A percentile compares a stretch with the other conserved stretches of the same genome.
phyloP scores from a whole-genome alignment of 1,139 yeast genomes.

The Scheffersomyces illinoinensis region DNA sequence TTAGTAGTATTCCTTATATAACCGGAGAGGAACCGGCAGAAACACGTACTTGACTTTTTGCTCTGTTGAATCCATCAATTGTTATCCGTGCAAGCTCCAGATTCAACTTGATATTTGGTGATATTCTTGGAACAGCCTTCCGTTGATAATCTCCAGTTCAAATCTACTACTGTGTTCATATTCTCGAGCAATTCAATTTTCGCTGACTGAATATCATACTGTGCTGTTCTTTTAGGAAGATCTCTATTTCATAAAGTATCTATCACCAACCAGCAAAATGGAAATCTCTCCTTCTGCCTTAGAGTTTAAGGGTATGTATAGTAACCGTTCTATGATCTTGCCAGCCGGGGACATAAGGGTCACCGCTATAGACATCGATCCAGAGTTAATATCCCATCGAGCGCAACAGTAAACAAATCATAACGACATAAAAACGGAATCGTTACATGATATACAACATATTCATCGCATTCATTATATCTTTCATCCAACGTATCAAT shows the following conservation, averaged over 20 bases:
- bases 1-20: not conserved
- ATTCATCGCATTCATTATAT: no score
- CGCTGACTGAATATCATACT: not conserved
- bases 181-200: not conserved
- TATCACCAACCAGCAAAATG: conserved; percentile 31
- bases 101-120: not conserved
- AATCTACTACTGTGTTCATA: not conserved
- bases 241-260: not conserved
- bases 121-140: not conserved
- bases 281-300: conserved; percentile 60
- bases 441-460: not conserved
- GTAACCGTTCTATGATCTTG: not conserved
- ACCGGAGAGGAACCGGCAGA: not conserved
- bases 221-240: not conserved
- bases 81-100: not conserved
- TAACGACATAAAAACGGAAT: not conserved
- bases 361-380: not conserved
- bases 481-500: not conserved
- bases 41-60: not conserved
- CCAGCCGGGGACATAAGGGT: not conserved
- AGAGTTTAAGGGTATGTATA: conserved; percentile 74
- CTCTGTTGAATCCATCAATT: not conserved
- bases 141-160: not conserved
- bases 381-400: not conserved
- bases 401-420: not conserved